Percentiles rank a stretch among this genome's conserved stretches.
These are phyloP conservation scores for Pascua guehoae DNA, from an alignment of 1,284 basidiomycete species.

Conservation along the genomic window DNA sequence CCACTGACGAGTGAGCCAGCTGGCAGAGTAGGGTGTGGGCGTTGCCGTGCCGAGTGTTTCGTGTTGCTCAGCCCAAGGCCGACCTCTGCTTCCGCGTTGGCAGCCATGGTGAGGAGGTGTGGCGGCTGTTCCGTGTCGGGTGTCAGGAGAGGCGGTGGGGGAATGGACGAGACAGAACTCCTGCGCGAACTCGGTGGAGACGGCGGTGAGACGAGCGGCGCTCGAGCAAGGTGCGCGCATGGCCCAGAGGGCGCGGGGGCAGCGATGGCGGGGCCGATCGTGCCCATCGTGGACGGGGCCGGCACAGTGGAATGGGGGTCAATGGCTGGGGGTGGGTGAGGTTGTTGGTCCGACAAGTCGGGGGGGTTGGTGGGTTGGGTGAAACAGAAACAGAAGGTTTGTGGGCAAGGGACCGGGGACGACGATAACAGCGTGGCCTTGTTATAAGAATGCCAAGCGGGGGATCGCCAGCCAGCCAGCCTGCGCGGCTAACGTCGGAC, in stretches of 20 bases:
- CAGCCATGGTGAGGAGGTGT: not conserved
- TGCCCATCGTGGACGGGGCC: not conserved
- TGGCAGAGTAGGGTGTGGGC: no score
- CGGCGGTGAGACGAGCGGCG: not conserved
- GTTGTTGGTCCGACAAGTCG: not conserved
- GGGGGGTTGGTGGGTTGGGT: no score
- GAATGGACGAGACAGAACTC: not conserved
- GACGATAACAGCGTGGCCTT: no score
- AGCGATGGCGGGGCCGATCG: not conserved
- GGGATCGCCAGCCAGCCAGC: no score
- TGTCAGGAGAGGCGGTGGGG: slow-evolving; percentile 1
- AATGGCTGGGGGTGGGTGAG: not conserved
- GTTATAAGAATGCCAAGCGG: no score
- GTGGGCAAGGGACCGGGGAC: no score
- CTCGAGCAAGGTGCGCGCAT: not conserved
- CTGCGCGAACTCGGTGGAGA: slow-evolving; percentile 1
- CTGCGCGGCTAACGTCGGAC: no score
- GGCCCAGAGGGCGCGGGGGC: not conserved
- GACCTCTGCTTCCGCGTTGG: not conserved
- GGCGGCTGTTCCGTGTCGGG: not conserved
- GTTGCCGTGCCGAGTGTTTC: no score
- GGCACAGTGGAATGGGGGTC: not conserved
- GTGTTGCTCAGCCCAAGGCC: no score
- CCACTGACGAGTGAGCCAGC: no score
- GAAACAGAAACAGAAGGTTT: no score